phyloP scores from a whole-genome alignment of 2,329 filamentous ascomycete species.

The Orbilia oligospora region DNA sequence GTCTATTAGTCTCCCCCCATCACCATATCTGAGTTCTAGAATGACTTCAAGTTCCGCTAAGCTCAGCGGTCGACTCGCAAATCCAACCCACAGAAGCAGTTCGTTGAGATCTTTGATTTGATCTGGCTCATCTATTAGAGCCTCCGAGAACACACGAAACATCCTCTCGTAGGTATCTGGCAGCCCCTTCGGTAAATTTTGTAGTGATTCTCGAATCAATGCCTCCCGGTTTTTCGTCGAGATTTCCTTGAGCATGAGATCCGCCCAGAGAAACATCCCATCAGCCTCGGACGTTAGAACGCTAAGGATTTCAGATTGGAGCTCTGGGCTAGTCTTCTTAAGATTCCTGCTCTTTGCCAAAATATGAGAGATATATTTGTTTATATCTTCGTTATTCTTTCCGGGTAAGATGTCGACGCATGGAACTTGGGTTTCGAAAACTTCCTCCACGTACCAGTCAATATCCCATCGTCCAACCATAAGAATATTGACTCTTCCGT shows the following conservation, averaged over 20 bases:
- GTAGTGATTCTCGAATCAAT: constrained; percentile 1
- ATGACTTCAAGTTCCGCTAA: constrained; percentile 15
- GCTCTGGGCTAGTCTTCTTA: background rate
- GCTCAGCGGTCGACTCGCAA: constrained; percentile 11
- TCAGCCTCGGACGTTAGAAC: constrained; percentile 2
- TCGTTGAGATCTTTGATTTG: constrained; percentile 26
- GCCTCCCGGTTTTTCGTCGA: constrained; percentile 12
- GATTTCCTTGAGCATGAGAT: constrained; percentile 30
- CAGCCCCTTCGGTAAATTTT: constrained; percentile 22
- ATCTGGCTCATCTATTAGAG: background rate
- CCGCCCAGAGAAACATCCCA: no score
- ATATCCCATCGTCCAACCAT: constrained; percentile 7
- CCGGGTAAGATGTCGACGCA: background rate
- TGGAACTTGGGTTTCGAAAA: constrained; percentile 1
- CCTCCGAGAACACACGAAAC: constrained; percentile 7
- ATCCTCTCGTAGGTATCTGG: constrained; percentile 17
- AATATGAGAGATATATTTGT: background rate
- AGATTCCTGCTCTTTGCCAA: background rate
- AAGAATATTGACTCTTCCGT: background rate
- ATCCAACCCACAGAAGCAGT: constrained; percentile 8
- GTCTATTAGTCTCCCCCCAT: background rate
- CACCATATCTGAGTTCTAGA: background rate
- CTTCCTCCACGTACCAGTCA: constrained; percentile 3
- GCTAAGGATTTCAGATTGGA: constrained; percentile 5
- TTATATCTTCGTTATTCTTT: no score